Evolutionary conservation across 495 filamentous ascomycete genomes (phyloP).

Genomic region (Penicillium maclennaniae): DNA sequence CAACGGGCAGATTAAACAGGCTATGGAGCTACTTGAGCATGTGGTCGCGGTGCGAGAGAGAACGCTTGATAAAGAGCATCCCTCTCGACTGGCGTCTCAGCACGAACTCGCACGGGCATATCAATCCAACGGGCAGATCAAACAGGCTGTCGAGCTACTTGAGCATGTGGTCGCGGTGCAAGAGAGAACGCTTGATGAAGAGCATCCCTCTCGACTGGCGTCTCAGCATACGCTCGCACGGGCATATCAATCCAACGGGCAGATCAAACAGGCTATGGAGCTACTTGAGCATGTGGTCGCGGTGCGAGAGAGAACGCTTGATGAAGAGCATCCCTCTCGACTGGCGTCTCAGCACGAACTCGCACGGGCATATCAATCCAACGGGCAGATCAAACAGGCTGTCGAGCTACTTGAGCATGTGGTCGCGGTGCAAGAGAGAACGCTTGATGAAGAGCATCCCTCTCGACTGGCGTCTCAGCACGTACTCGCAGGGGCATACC

Average conservation of each 20-base stretch:
- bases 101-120: conserved; percentile 1
- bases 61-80: conserved; percentile 25
- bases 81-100: conserved; percentile 8
- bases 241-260: too few relatives aligned
- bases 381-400: conserved; percentile 16
- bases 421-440: conserved; percentile 20
- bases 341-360: conserved; percentile 7
- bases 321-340: conserved; percentile 26
- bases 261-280: conserved; percentile 21
- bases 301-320: conserved; percentile 15
- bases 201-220: conserved; percentile 22
- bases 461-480: conserved; percentile 12
- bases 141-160: conserved; percentile 24
- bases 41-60: conserved; percentile 24
- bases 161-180: conserved; percentile 29
- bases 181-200: conserved; percentile 18
- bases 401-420: conserved; percentile 26
- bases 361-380: too few relatives aligned
- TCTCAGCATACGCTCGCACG: conserved; percentile 2
- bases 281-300: conserved; percentile 28
- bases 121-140: not conserved
- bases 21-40: conserved; percentile 25
- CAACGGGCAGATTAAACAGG: conserved; percentile 11
- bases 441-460: conserved; percentile 25
- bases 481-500: not conserved